Evolutionary conservation across 2,329 filamentous ascomycete species (phyloP), one percentile per base, ranked within the genome.

Genomic region (Drechslerella stenobrocha): DNA sequence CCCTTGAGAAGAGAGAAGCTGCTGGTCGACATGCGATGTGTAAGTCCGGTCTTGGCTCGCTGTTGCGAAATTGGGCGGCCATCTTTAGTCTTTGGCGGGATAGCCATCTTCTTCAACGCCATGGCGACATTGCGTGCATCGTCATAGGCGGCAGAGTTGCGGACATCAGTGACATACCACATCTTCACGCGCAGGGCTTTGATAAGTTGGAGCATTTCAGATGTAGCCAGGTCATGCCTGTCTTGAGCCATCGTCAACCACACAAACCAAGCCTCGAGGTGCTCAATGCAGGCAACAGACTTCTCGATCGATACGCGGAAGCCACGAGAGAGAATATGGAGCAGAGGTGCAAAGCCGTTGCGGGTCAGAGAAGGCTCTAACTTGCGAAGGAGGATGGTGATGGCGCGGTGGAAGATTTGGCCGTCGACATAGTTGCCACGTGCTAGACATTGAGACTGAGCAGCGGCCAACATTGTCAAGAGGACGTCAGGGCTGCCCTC

Each of bases 91-190:
- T 78, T 52, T 76, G 76, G 81, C 69, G 84, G 81, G 76, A 84
- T 79, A 69, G 86, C 88, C 93, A 98, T 97, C 5, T 88, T 90
- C 76, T 93, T 95, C 50, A 98, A 79, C 2, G 92, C 93, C 65
- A 88, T 83, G 3, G 90, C 89, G 46, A 97, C 87, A 70, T 92
- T 89, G 63, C 87, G 86, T 35, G 89, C 90, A 72, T 95, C 87
- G 66, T 93, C 89, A 73, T 96, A 97, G 7, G 86, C 84, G 48
- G 86, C 88, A 2, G 93, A 96, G 73, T 92, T 91, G 70, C 89
- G 87, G 24, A 97, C 91, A 75, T 96, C 90, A 0, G 89, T 92
- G 66, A 93, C 88, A 75, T 95, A 98, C 93, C 93, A 98, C 89
- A 97, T 96, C 80, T 97, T 97, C 75, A 96, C 89, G 40, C 93